Evolutionary conservation across 345 rosid genomes (phyloP), one percentile per base, ranked within the genome.

Genomic region (Lepidium africanum): DNA sequence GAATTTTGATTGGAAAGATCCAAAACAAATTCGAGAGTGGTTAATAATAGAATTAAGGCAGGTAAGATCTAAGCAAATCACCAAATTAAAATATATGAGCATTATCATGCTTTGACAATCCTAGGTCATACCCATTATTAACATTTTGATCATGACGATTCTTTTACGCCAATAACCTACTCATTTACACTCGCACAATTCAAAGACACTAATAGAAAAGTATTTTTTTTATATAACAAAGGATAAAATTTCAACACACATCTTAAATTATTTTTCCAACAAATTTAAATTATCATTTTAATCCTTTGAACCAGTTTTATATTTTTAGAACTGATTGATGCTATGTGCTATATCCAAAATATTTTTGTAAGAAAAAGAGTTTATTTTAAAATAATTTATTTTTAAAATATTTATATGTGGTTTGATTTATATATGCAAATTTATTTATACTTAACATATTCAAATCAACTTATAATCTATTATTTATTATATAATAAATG

Each of bases 51-150:
- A 41, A 73, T 7, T 50, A 59, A 51, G 77, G 77, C 72, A 73
- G 77, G 72, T 66, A 66, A 59, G 72, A 73, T 73, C 43, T 43
- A 51, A 73, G 40, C 63, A 66, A 66, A 73, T 66, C 68, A 35
- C 25, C 2, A 19, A 32, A 39, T 3, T 50, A 11, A 58, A 7
- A 40, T 40, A 33, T 30, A 14, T 27, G 23, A 35, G 7, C 16
- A 25, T 17, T 30, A 51, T 62, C 48, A 27, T 27, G 32, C 48
- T 61, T 70, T 73, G 67, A 73, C 77, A 54, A 58, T 58, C 53
- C n/a, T 32, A 64, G 10, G 50, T 58, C 53, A 7, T 32, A 64
- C 7, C 19, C 64, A 63, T 63, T 64, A 55, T 63, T 53, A 65
- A 42, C 62, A 17, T 59, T 59, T 5, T 46, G 63, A 73, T 51